phyloP scores from a whole-genome alignment of 306 rosid genomes.

The Mucuna pruriens region DNA sequence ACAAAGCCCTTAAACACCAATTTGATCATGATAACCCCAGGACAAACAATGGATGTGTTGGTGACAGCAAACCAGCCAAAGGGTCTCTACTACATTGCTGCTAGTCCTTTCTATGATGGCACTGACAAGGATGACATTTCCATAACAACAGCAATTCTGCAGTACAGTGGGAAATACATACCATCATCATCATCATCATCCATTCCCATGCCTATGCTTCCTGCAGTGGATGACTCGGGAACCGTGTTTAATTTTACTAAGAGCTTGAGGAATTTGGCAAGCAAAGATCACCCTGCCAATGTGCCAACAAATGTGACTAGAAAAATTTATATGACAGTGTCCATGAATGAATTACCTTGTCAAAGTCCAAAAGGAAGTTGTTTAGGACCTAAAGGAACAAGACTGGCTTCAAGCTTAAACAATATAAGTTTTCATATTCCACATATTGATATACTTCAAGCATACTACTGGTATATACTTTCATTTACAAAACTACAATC shows the following conservation, averaged over 20 bases:
- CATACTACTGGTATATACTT: not conserved
- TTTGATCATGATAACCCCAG: conserved; percentile 2
- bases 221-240: not conserved
- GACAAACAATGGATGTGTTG: not conserved
- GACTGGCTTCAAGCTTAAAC: not conserved
- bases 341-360: not conserved
- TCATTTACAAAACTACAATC: not conserved
- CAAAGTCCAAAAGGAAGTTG: not conserved
- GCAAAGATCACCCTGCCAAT: not conserved
- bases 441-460: not conserved
- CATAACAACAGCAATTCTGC: conserved; percentile 3
- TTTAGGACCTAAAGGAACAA: not conserved
- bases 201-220: conserved; percentile 1
- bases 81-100: conserved; percentile 12
- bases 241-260: not conserved
- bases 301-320: conserved; percentile 9
- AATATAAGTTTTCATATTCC: not conserved
- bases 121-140: not conserved
- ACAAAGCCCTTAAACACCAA: conserved; percentile 15
- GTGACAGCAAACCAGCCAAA: not conserved
- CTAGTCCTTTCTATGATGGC: not conserved
- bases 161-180: not conserved
- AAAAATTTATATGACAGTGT: not conserved
- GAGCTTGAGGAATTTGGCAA: conserved; percentile 4
- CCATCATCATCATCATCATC: not conserved